Conservation (phyloP, 164 flowering plant species). For the Platanus orientalis region DNA sequence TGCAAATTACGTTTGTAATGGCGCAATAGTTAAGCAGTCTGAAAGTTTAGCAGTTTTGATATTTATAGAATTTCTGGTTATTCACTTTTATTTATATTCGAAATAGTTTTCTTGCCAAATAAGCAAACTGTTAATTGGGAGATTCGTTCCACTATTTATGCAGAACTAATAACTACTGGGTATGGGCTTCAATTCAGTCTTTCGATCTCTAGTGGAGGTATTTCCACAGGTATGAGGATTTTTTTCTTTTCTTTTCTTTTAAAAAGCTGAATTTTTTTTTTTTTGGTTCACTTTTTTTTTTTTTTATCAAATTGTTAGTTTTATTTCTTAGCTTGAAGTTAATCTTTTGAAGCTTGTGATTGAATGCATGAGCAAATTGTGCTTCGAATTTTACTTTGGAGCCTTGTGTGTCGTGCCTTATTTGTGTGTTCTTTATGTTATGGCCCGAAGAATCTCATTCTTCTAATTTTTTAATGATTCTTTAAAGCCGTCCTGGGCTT, state of each 20-base stretch:
- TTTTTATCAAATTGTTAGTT: neutral
- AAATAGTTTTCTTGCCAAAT: neutral
- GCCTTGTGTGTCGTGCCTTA: too few relatives aligned
- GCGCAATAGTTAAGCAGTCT: too few relatives aligned
- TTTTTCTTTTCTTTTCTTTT: neutral
- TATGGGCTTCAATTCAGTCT: conserved; percentile 60
- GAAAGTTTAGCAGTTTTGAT: too few relatives aligned
- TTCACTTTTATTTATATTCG: too few relatives aligned
- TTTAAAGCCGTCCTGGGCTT: too few relatives aligned
- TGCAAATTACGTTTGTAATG: too few relatives aligned
- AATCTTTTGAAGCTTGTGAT: neutral
- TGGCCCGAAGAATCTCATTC: too few relatives aligned
- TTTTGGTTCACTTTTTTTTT: neutral
- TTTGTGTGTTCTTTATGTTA: too few relatives aligned
- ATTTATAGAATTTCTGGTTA: too few relatives aligned
- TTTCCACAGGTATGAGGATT: conserved; percentile 53
- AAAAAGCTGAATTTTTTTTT: neutral
- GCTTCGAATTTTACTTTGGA: neutral
- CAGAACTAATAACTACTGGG: conserved; percentile 9
- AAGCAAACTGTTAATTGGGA: neutral
- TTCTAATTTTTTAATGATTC: too few relatives aligned
- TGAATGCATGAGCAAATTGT: neutral
- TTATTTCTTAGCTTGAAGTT: neutral
- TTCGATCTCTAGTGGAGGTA: conserved; percentile 39
- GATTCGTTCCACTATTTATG: conserved; percentile 1